Conservation (phyloP, 1,139 yeast genomes). For the Taphrina betulina region DNA sequence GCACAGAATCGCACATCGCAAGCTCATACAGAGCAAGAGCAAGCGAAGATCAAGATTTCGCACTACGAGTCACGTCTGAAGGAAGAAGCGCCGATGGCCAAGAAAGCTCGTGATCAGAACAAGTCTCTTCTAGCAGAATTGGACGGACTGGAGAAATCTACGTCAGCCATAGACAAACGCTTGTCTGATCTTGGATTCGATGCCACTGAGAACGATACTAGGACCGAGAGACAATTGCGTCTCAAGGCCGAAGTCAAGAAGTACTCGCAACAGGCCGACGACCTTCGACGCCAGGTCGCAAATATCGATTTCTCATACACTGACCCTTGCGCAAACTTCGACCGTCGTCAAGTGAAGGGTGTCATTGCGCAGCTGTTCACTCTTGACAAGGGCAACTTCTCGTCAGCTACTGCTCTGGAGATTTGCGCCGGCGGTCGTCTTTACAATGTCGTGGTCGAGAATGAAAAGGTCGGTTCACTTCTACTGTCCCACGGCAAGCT, state of each 20-base stretch:
- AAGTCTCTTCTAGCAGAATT: constrained; percentile 50
- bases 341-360: constrained; percentile 70
- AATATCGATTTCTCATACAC: constrained; percentile 75
- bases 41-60: constrained; percentile 58
- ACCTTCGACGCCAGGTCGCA: constrained; percentile 63
- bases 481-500: constrained; percentile 75
- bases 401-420: constrained; percentile 80
- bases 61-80: constrained; percentile 58
- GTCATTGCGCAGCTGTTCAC: constrained; percentile 82
- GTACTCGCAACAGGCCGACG: constrained; percentile 55
- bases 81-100: constrained; percentile 55
- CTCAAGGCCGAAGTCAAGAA: constrained; percentile 48
- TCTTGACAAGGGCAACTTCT: constrained; percentile 57
- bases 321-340: constrained; percentile 62
- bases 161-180: constrained; percentile 49
- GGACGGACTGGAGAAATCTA: constrained; percentile 48
- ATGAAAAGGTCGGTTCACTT: constrained; percentile 77
- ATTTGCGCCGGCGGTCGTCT: constrained; percentile 91
- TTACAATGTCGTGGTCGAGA: constrained; percentile 88
- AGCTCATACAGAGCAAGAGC: constrained; percentile 59
- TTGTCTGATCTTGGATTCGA: constrained; percentile 62
- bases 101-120: constrained; percentile 58
- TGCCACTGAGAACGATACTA: constrained; percentile 43
- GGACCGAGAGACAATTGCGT: constrained; percentile 39
- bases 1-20: constrained; percentile 60